A percentile compares a stretch with the other conserved stretches of the same genome.
Evolutionary conservation across 2,329 filamentous ascomycete genomes (phyloP).

Genomic region (Sporothrix luriei): DNA sequence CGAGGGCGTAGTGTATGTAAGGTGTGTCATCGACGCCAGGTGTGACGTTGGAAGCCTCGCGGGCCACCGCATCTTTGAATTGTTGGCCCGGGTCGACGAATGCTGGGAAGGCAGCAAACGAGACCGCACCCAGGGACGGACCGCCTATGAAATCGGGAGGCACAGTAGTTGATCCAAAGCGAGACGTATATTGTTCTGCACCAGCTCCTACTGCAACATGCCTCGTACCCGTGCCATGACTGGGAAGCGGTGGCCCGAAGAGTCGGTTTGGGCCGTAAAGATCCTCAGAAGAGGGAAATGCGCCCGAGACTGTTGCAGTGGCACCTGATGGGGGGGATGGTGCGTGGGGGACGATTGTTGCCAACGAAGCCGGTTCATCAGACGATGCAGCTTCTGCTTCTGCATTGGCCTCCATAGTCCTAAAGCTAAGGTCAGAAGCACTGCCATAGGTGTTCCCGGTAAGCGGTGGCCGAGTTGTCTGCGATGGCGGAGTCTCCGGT

Average conservation of each 20-base stretch:
- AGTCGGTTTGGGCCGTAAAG: constrained; percentile 51
- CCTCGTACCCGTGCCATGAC: background rate
- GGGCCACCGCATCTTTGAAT: constrained; percentile 57
- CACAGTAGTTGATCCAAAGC: background rate
- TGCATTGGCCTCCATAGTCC: constrained; percentile 16
- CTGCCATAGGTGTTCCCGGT: constrained; percentile 33
- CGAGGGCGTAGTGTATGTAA: constrained; percentile 86
- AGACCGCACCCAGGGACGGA: background rate
- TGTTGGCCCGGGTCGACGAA: constrained; percentile 36
- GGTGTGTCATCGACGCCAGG: constrained; percentile 82
- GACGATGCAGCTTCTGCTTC: constrained; percentile 37
- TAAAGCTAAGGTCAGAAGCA: background rate
- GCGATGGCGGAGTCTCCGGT: constrained; percentile 29
- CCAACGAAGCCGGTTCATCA: constrained; percentile 40
- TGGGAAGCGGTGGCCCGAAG: constrained; percentile 43
- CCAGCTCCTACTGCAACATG: background rate
- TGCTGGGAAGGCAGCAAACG: background rate
- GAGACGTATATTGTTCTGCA: background rate
- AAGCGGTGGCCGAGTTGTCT: constrained; percentile 34
- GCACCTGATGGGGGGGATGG: constrained; percentile 46
- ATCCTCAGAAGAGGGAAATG: constrained; percentile 46
- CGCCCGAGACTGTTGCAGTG: constrained; percentile 37
- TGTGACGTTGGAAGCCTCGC: constrained; percentile 60
- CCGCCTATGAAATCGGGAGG: background rate
- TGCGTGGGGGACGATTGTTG: constrained; percentile 43